A percentile compares a stretch with the other conserved stretches of the same genome.
phyloP scores from a whole-genome alignment of 305 asterid genomes.

The Fraxinus velutina region DNA sequence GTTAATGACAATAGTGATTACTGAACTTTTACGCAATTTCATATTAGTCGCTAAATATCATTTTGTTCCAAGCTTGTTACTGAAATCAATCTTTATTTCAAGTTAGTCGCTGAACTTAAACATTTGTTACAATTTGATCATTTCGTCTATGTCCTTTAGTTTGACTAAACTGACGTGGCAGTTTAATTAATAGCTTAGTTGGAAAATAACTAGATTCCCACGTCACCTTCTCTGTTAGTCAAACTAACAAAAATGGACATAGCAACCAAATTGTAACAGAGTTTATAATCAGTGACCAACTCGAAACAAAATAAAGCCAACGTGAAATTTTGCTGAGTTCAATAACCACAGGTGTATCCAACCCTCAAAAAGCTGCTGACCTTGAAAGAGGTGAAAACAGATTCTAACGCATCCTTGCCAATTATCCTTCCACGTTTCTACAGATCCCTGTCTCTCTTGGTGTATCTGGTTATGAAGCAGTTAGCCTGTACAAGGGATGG shows the following conservation, averaged over 20 bases:
- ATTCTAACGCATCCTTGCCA: background rate
- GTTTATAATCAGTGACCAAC: background rate
- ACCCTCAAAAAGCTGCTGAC: background rate
- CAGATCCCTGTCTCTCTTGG: slow-evolving; percentile 81
- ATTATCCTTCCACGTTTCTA: background rate
- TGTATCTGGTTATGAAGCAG: slow-evolving; percentile 65
- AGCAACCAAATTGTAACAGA: background rate
- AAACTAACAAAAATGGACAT: background rate
- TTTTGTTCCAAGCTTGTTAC: background rate
- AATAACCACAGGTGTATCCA: background rate
- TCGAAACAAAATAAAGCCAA: background rate
- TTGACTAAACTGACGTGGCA: background rate
- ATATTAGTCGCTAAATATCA: background rate
- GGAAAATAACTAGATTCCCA: background rate
- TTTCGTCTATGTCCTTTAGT: background rate
- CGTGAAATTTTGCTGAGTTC: background rate
- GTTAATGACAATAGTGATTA: background rate
- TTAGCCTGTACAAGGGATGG: slow-evolving; percentile 80
- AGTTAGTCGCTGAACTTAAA: background rate
- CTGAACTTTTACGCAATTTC: background rate
- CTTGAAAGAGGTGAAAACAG: background rate
- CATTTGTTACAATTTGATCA: background rate
- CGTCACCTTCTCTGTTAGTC: background rate
- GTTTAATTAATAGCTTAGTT: background rate
- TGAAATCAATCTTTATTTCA: background rate